Evolutionary conservation across 2,329 filamentous ascomycete genomes (phyloP), one percentile per base, ranked within the genome.

Genomic region (Pseudogymnoascus sp.): DNA sequence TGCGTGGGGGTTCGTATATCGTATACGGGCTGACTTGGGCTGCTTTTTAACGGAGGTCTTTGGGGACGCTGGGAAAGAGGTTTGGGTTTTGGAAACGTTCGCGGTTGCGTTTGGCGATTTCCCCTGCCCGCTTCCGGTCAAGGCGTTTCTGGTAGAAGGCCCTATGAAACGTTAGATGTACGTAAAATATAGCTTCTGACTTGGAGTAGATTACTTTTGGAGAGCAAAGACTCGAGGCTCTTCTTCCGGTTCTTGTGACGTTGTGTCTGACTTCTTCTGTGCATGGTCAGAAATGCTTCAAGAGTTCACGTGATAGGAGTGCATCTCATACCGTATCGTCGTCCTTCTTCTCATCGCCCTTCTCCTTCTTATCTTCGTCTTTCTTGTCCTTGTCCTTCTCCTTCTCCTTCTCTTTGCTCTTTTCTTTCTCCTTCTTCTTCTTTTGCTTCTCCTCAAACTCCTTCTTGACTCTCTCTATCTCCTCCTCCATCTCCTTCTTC

Each of bases 101-200:
- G 45, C 87, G 85, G 70, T 93, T 94, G 60, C 89, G 82, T 75
- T 87, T 95, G 9, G 91, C 89, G 61, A 87, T 80, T 71, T 94
- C 90, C n/a, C 84, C 83, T 73, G 90, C 89, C 45, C 87, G 83
- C 71, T 92, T 87, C 72, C 88, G 89, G 72, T 91, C 86, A 60
- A 96, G 73, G 14, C 94, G 86, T 77, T 92, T 90, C 68, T 93
- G 88, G 72, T 91, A 95, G 75, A 99, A 96, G 25, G 85, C 83
- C 69, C 91, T 94, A 70, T 60, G 52, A 19, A 23, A 45, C n/a
- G 11, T 45, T 60, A 58, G 58, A 65, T 58, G 33, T 38, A 60
- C 52, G 52, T 58, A 63, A 52, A 25, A 58, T 16, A n/a, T 36
- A 38, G 12, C 16, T 19, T 14, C 23, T 19, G n/a, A 6, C 2